Conservation (phyloP, 2,329 filamentous ascomycete species). For the Chalaropsis ovoidea region DNA sequence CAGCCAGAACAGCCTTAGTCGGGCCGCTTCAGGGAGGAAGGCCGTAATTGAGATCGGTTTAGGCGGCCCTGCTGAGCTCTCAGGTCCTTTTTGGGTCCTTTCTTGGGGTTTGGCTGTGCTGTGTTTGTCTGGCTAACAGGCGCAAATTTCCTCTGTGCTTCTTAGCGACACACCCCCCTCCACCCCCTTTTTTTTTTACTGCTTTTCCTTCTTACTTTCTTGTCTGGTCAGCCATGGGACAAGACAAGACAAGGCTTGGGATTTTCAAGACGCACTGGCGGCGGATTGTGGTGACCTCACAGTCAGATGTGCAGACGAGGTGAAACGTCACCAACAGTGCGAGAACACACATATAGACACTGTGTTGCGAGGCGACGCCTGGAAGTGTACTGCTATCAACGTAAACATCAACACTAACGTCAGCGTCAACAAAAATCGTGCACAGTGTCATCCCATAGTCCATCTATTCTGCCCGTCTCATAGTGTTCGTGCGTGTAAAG, state of each 20-base stretch:
- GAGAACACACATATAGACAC: background rate
- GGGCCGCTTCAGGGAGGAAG: slow-evolving; percentile 13
- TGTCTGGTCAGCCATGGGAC: background rate
- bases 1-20: background rate
- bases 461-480: background rate
- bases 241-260: background rate
- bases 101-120: background rate
- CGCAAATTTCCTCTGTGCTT: background rate
- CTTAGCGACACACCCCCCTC: background rate
- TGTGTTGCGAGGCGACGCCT: background rate
- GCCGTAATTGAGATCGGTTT: slow-evolving; percentile 10
- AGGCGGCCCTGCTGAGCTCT: background rate
- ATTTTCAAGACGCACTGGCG: background rate
- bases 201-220: background rate
- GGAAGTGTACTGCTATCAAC: background rate
- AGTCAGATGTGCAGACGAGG: background rate
- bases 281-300: background rate
- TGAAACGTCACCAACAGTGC: slow-evolving; percentile 13
- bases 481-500: background rate
- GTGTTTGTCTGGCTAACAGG: background rate
- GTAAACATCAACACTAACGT: background rate
- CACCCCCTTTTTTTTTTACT: background rate
- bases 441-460: background rate
- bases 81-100: slow-evolving; percentile 5
- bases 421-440: background rate